Conservation (phyloP, 257 asterid species). For the Scutellaria minor region DNA sequence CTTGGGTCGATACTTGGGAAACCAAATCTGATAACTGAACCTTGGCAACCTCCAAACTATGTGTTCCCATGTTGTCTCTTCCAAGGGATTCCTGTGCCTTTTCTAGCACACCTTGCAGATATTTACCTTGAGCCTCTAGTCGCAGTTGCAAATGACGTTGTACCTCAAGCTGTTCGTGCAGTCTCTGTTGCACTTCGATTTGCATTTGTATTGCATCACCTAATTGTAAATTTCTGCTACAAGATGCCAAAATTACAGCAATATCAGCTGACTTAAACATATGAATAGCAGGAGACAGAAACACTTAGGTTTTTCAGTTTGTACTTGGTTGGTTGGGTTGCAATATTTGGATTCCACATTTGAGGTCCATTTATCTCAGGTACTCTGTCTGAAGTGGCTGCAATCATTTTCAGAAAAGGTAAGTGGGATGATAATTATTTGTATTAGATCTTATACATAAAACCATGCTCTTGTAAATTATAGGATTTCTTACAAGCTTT, state of each 20-base stretch:
- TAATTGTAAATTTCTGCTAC: slow-evolving; percentile 64
- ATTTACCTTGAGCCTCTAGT: slow-evolving; percentile 89
- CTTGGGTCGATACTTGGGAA: slow-evolving; percentile 77
- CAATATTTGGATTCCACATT: slow-evolving; percentile 49
- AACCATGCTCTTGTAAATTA: slow-evolving; percentile 22
- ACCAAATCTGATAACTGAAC: slow-evolving; percentile 78
- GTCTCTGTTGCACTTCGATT: slow-evolving; percentile 82
- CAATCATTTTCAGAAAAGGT: slow-evolving; percentile 37
- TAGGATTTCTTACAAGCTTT: slow-evolving; percentile 65
- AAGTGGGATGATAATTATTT: slow-evolving; percentile 1
- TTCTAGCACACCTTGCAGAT: slow-evolving; percentile 86
- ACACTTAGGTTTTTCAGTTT: slow-evolving; percentile 32
- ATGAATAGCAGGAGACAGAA: slow-evolving; percentile 23
- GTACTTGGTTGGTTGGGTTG: slow-evolving; percentile 64
- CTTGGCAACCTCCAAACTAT: slow-evolving; percentile 79
- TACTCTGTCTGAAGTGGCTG: slow-evolving; percentile 61
- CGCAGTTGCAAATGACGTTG: slow-evolving; percentile 84
- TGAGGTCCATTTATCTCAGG: slow-evolving; percentile 60
- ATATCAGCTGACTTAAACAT: slow-evolving; percentile 27
- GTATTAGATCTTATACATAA: slow-evolving; percentile 2
- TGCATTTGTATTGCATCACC: slow-evolving; percentile 86
- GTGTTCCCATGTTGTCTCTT: slow-evolving; percentile 64
- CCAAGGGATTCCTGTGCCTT: slow-evolving; percentile 91
- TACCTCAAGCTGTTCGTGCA: slow-evolving; percentile 93
- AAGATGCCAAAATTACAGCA: slow-evolving; percentile 30